Evolutionary conservation across 192 early-diverging fungal species (phyloP).

Genomic region (Coemansia sp.): DNA sequence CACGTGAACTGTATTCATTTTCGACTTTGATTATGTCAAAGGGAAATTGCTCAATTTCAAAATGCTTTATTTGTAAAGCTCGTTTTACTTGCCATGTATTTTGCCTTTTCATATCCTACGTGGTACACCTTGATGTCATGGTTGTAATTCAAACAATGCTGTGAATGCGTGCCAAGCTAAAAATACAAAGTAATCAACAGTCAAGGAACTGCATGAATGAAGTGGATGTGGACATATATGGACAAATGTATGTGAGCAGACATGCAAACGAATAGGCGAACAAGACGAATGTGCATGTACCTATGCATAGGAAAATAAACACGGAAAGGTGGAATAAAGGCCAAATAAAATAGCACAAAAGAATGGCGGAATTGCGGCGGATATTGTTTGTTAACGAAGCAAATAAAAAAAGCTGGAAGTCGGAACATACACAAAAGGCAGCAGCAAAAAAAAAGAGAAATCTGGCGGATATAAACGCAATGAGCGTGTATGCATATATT

Average conservation of each 20-base stretch:
- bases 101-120: neutral
- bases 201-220: neutral
- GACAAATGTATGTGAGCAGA: constrained; percentile 1
- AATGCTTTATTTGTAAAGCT: neutral
- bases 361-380: too few relatives aligned
- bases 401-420: neutral
- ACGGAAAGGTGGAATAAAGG: neutral
- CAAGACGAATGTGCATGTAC: neutral
- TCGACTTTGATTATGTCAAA: neutral
- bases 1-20: neutral
- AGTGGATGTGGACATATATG: neutral
- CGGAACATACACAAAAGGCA: neutral
- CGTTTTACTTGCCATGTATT: neutral
- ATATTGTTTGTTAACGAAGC: too few relatives aligned
- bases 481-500: constrained; percentile 16
- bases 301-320: neutral
- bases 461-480: neutral
- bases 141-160: neutral
- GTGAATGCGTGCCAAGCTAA: neutral
- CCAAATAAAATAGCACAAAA: neutral
- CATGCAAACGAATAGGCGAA: neutral
- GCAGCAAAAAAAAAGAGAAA: too few relatives aligned
- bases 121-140: neutral
- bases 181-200: neutral
- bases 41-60: neutral